phyloP scores from a whole-genome alignment of 495 filamentous ascomycete species.

The Aspergillus hancockii region DNA sequence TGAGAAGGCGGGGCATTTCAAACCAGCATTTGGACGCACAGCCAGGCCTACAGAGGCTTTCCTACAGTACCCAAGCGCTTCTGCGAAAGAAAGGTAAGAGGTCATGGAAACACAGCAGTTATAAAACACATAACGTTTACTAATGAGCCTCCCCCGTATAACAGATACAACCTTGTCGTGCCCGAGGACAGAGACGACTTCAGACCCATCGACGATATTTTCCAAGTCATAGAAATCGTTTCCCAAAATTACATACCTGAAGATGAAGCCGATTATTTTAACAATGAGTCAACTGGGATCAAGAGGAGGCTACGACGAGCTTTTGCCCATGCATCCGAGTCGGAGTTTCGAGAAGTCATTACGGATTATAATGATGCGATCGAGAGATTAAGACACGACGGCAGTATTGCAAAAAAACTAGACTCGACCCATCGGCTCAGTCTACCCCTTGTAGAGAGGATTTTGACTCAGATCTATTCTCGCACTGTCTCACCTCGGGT shows the following conservation, averaged over 20 bases:
- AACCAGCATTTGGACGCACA: slow-evolving; percentile 46
- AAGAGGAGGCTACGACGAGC: slow-evolving; percentile 70
- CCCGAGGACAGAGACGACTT: slow-evolving; percentile 78
- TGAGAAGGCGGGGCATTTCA: slow-evolving; percentile 48
- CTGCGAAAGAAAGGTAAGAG: slow-evolving; percentile 66
- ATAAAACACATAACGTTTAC: neutral
- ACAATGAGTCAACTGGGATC: slow-evolving; percentile 71
- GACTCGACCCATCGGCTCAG: slow-evolving; percentile 63
- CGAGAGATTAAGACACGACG: slow-evolving; percentile 56
- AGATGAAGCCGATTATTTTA: slow-evolving; percentile 62
- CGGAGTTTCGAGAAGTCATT: slow-evolving; percentile 68
- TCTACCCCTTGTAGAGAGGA: slow-evolving; percentile 71
- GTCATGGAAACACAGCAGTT: neutral
- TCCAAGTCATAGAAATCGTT: slow-evolving; percentile 73
- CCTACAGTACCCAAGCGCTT: slow-evolving; percentile 73
- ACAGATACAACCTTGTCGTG: slow-evolving; percentile 74
- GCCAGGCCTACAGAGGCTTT: slow-evolving; percentile 54
- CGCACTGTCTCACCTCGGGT: slow-evolving; percentile 90
- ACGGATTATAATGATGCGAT: slow-evolving; percentile 74
- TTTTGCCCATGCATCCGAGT: slow-evolving; percentile 60
- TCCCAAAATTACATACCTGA: slow-evolving; percentile 71
- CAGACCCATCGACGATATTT: slow-evolving; percentile 81
- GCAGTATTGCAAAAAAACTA: slow-evolving; percentile 69
- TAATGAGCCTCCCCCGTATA: slow-evolving; percentile 14
- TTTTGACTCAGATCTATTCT: slow-evolving; percentile 85